Percentiles rank a stretch among this genome's conserved stretches.
Evolutionary conservation across 495 filamentous ascomycete genomes (phyloP).

Genomic region (Xylaria longipes): DNA sequence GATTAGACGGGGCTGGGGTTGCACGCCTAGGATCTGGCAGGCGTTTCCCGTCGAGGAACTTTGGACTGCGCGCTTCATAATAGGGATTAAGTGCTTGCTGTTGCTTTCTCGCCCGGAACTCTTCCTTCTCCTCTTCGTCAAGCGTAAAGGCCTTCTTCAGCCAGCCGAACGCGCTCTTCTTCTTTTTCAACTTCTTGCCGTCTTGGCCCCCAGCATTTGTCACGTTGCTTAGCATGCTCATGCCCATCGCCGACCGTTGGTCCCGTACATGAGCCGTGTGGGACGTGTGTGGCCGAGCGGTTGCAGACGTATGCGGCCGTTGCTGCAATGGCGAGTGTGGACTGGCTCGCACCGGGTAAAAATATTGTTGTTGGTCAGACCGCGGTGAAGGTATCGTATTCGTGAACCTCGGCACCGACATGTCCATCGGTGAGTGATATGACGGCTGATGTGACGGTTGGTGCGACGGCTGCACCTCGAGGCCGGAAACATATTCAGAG

Average conservation of each 20-base stretch:
- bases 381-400: constrained; percentile 55
- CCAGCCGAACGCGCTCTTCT: constrained; percentile 65
- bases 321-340: constrained; percentile 63
- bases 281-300: constrained; percentile 38
- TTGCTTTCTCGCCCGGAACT: constrained; percentile 55
- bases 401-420: constrained; percentile 45
- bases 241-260: constrained; percentile 56
- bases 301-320: constrained; percentile 57
- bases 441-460: neutral
- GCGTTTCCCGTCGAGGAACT: constrained; percentile 54
- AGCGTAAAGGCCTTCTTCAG: constrained; percentile 64
- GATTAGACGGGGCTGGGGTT: constrained; percentile 6
- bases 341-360: constrained; percentile 59
- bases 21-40: constrained; percentile 32
- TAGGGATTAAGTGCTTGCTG: constrained; percentile 49
- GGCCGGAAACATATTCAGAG: constrained; percentile 60
- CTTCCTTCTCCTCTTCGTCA: constrained; percentile 60
- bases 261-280: constrained; percentile 43
- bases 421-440: constrained; percentile 40
- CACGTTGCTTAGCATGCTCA: constrained; percentile 57
- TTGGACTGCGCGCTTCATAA: constrained; percentile 48
- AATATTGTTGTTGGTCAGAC: constrained; percentile 57
- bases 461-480: constrained; percentile 45
- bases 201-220: constrained; percentile 34
- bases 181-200: constrained; percentile 58